A percentile compares a stretch with the other conserved stretches of the same genome.
phyloP scores from a whole-genome alignment of 306 rosid genomes.

The Cucumis cinereus region DNA sequence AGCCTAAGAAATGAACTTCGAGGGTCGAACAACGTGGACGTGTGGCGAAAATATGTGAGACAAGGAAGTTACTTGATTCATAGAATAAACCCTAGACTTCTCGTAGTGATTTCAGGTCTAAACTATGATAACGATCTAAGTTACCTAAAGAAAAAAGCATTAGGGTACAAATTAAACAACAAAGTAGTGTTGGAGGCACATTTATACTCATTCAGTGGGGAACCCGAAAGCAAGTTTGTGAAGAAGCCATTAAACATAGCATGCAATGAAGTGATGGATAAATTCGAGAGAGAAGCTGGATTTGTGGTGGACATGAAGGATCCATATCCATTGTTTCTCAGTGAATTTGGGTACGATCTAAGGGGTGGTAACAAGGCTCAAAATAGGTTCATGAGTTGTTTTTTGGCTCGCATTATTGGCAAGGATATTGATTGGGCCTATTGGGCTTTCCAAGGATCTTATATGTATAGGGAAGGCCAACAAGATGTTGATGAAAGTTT shows the following conservation, averaged over 20 bases:
- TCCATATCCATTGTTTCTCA: constrained; percentile 21
- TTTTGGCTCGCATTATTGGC: constrained; percentile 30
- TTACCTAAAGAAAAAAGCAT: constrained; percentile 17
- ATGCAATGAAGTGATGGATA: constrained; percentile 19
- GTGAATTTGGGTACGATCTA: constrained; percentile 40
- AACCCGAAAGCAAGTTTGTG: constrained; percentile 11
- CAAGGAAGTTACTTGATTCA: constrained; percentile 27
- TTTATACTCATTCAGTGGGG: constrained; percentile 40
- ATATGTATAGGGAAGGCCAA: constrained; percentile 17
- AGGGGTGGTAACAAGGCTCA: neutral
- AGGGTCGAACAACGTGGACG: constrained; percentile 17
- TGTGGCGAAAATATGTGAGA: constrained; percentile 27
- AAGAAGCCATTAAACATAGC: constrained; percentile 35
- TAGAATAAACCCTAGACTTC: constrained; percentile 13
- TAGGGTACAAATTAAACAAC: constrained; percentile 13
- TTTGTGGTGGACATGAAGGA: constrained; percentile 23
- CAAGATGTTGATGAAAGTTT: constrained; percentile 16
- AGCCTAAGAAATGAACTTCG: constrained; percentile 38
- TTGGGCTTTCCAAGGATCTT: constrained; percentile 46
- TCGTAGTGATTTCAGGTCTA: constrained; percentile 26
- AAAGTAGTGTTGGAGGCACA: constrained; percentile 33
- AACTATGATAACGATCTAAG: constrained; percentile 25
- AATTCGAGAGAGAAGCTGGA: constrained; percentile 23
- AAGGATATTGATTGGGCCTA: constrained; percentile 41
- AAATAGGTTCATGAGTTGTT: constrained; percentile 23